These are phyloP conservation scores for Cucurbita ficifolia DNA, from an alignment of 306 rosid genomes.

Conservation along the genomic window DNA sequence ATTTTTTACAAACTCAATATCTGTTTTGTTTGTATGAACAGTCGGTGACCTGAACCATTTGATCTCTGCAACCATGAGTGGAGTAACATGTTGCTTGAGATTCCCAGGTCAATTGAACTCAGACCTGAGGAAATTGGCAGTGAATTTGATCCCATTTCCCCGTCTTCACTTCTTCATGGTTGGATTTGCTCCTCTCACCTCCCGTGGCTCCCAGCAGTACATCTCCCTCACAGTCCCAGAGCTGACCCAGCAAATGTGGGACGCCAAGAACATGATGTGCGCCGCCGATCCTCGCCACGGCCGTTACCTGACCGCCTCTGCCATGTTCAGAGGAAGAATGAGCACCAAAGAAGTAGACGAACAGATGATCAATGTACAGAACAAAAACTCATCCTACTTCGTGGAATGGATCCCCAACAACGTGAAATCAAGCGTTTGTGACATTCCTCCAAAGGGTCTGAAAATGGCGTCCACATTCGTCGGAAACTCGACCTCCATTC, in stretches of 20 bases:
- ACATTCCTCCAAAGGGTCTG: constrained; percentile 65
- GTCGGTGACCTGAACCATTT: constrained; percentile 89
- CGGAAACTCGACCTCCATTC: constrained; percentile 88
- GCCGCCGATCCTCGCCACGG: constrained; percentile 97
- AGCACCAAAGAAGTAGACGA: constrained; percentile 95
- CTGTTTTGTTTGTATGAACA: constrained; percentile 17
- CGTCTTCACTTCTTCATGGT: constrained; percentile 97
- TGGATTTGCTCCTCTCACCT: constrained; percentile 89
- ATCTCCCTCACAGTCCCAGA: constrained; percentile 89
- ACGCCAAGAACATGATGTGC: constrained; percentile 91
- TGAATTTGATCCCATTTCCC: constrained; percentile 79
- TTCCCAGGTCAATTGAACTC: constrained; percentile 92
- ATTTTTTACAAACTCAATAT: not conserved
- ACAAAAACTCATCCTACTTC: constrained; percentile 82
- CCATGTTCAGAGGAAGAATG: constrained; percentile 92
- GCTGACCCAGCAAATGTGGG: constrained; percentile 97
- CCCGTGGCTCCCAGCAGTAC: constrained; percentile 87
- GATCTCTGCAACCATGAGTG: constrained; percentile 93
- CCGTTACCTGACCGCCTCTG: constrained; percentile 81
- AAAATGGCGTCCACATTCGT: constrained; percentile 85
- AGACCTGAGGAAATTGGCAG: constrained; percentile 76
- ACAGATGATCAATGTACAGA: constrained; percentile 88
- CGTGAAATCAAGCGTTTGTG: constrained; percentile 88
- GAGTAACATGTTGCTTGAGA: constrained; percentile 83
- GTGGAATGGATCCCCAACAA: constrained; percentile 96